phyloP scores from a whole-genome alignment of 257 asterid genomes.

The Sherardia arvensis region DNA sequence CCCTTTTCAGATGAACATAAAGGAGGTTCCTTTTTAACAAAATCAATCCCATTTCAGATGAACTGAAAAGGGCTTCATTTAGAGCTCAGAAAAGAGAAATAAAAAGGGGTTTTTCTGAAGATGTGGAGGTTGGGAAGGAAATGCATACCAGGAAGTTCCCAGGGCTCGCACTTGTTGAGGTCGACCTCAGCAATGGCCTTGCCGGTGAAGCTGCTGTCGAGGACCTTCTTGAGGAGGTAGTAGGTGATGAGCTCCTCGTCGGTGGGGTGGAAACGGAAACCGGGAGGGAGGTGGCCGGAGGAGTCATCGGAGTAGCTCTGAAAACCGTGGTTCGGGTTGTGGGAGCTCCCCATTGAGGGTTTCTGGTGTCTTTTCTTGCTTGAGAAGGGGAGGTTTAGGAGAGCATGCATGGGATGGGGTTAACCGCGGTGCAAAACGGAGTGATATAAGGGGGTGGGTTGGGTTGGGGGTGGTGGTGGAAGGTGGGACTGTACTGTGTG shows the following conservation, averaged over 20 bases:
- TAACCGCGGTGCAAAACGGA: constrained; percentile 14
- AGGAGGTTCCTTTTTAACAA: no score
- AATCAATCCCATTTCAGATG: no score
- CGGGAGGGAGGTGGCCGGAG: constrained; percentile 47
- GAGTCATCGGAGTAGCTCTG: constrained; percentile 22
- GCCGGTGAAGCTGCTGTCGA: constrained; percentile 46
- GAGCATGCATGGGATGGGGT: constrained; percentile 8
- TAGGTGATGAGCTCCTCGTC: constrained; percentile 84
- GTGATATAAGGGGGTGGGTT: constrained; percentile 13
- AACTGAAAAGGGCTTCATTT: no score
- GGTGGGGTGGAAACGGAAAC: constrained; percentile 81
- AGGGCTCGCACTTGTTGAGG: constrained; percentile 88
- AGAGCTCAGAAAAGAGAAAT: no score
- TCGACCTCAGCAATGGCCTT: constrained; percentile 85
- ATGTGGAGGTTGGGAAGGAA: no score
- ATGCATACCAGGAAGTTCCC: constrained; percentile 83
- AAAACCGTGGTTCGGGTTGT: neutral
- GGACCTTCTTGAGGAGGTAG: constrained; percentile 73
- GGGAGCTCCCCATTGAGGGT: constrained; percentile 34
- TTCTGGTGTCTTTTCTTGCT: neutral
- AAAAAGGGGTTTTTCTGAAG: no score
- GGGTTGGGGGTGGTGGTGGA: constrained; percentile 14
- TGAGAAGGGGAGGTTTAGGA: neutral
- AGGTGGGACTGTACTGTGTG: constrained; percentile 17
- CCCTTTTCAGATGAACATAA: no score